A percentile compares a stretch with the other conserved stretches of the same genome.
phyloP scores from a whole-genome alignment of 1,139 yeast genomes.

The Pneumocystis sp. region DNA sequence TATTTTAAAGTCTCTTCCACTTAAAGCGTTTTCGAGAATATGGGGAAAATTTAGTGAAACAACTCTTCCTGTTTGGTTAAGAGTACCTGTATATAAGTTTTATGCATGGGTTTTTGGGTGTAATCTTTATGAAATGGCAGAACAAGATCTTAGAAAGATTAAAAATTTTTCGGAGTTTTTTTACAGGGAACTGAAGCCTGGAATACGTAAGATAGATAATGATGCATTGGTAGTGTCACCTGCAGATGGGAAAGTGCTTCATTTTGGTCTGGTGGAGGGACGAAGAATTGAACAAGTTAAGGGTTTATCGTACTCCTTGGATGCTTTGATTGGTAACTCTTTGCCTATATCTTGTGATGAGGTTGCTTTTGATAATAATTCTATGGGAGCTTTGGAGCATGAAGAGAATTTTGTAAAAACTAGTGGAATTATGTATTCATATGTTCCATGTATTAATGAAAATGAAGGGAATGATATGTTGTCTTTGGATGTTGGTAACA shows the following conservation, averaged over 20 bases:
- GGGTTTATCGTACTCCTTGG: conserved; percentile 85
- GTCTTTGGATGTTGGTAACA: conserved; percentile 4
- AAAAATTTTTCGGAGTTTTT: conserved; percentile 80
- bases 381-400: not conserved
- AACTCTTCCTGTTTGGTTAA: conserved; percentile 72
- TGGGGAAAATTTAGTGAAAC: conserved; percentile 90
- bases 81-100: conserved; percentile 66
- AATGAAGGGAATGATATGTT: conserved; percentile 19
- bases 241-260: conserved; percentile 81
- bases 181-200: conserved; percentile 67
- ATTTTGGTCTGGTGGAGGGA: conserved; percentile 62
- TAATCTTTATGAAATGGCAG: conserved; percentile 75
- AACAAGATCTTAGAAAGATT: conserved; percentile 60
- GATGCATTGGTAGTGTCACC: conserved; percentile 62
- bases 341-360: conserved; percentile 15
- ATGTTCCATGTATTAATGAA: conserved; percentile 54
- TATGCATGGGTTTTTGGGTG: conserved; percentile 78
- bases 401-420: conserved; percentile 56
- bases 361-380: conserved; percentile 13
- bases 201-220: conserved; percentile 57
- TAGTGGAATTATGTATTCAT: conserved; percentile 59
- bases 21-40: conserved; percentile 75
- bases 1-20: conserved; percentile 78
- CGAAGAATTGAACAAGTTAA: conserved; percentile 84
- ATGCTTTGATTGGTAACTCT: conserved; percentile 65